These are phyloP conservation scores for Zygnema cylindricum DNA, from an alignment of 139 green algal genomes.

Conservation along the genomic window DNA sequence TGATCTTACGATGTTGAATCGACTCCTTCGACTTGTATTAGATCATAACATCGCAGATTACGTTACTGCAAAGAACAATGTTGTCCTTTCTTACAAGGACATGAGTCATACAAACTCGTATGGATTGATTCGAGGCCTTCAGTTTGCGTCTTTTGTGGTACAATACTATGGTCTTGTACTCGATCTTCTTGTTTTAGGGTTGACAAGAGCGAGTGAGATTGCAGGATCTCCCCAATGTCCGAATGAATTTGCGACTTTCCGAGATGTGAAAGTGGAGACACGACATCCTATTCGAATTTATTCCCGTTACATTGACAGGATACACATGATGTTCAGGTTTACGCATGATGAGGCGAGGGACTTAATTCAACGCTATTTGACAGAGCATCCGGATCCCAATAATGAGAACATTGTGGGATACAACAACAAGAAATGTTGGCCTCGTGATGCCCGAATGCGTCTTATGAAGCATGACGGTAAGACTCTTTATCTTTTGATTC, in stretches of 20 bases:
- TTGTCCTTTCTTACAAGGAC: conserved; percentile 78
- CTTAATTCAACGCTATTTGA: conserved; percentile 85
- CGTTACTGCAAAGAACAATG: conserved; percentile 87
- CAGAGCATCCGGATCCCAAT: conserved; percentile 99
- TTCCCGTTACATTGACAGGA: conserved; percentile 89
- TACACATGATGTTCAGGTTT: conserved; percentile 90
- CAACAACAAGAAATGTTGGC: conserved; percentile 99
- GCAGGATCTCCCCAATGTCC: conserved; percentile 89
- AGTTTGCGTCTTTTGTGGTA: conserved; percentile 95
- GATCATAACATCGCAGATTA: conserved; percentile 99
- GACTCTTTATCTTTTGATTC: neutral
- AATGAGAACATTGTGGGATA: conserved; percentile 99
- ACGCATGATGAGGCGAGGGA: conserved; percentile 86
- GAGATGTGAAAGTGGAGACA: conserved; percentile 83
- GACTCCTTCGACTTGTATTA: conserved; percentile 95
- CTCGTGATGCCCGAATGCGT: conserved; percentile 96
- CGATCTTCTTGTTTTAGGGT: conserved; percentile 95
- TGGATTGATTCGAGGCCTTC: conserved; percentile 95
- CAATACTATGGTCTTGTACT: conserved; percentile 97
- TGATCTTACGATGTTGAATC: conserved; percentile 96
- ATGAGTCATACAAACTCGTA: conserved; percentile 99
- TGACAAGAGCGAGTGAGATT: conserved; percentile 94
- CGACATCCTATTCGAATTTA: conserved; percentile 98
- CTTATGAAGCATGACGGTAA: conserved; percentile 98
- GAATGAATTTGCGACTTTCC: conserved; percentile 97